Evolutionary conservation across 495 filamentous ascomycete genomes (phyloP).

Genomic region (Aspergillus bertholletiae): DNA sequence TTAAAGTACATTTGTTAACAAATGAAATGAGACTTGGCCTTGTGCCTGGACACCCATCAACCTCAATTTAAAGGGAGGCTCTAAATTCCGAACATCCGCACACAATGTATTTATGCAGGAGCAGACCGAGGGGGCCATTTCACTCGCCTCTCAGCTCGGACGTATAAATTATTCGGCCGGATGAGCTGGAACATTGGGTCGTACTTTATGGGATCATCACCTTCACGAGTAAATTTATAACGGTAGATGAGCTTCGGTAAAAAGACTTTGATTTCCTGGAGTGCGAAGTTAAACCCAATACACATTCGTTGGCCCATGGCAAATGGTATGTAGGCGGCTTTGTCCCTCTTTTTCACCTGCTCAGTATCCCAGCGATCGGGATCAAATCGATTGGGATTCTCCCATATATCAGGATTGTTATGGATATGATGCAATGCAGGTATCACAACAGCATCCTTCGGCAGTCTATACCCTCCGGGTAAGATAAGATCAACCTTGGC

Average conservation of each 20-base stretch:
- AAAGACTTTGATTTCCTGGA: constrained; percentile 51
- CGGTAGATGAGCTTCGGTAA: constrained; percentile 49
- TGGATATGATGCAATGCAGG: constrained; percentile 48
- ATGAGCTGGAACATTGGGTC: constrained; percentile 55
- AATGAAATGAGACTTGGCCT: no score
- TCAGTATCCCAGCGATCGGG: constrained; percentile 53
- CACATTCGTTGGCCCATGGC: constrained; percentile 46
- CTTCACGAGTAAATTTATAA: constrained; percentile 45
- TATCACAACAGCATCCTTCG: constrained; percentile 46
- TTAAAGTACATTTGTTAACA: no score
- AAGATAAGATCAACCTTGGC: constrained; percentile 48
- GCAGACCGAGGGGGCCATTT: constrained; percentile 41
- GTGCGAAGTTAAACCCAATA: constrained; percentile 57
- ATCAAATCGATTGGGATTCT: constrained; percentile 48
- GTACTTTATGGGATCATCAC: constrained; percentile 43
- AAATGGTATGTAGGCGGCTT: constrained; percentile 49
- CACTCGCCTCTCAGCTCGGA: constrained; percentile 39
- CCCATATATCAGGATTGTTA: constrained; percentile 49
- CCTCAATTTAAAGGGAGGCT: no score
- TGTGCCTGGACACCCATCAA: no score
- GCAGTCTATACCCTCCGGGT: constrained; percentile 51
- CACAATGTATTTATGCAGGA: no score
- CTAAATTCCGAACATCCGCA: no score
- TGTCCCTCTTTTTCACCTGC: constrained; percentile 39
- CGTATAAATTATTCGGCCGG: constrained; percentile 51